A percentile compares a stretch with the other conserved stretches of the same genome.
Evolutionary conservation across 129 eudicot species (phyloP).

Genomic region (Centella asiatica): DNA sequence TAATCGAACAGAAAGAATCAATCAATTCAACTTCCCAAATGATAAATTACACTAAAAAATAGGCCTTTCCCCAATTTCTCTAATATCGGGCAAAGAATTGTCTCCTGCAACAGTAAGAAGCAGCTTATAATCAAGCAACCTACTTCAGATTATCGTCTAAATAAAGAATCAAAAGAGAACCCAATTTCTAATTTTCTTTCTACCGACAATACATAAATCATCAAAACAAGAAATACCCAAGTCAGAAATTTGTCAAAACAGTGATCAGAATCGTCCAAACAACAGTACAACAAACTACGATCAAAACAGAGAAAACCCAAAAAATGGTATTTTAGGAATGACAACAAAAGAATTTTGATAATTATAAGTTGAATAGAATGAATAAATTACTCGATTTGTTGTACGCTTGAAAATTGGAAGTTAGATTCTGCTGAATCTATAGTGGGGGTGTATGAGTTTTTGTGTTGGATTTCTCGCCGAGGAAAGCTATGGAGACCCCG

Average conservation of each 20-base stretch:
- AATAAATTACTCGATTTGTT: too few relatives aligned
- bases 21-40: not conserved
- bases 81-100: not conserved
- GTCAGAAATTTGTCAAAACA: not conserved
- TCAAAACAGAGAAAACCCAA: too few relatives aligned
- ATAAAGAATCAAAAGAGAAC: not conserved
- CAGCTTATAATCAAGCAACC: not conserved
- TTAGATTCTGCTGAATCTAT: constrained; percentile 16
- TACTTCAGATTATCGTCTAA: not conserved
- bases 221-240: constrained; percentile 1
- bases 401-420: constrained; percentile 22
- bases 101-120: not conserved
- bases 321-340: too few relatives aligned
- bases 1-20: too few relatives aligned
- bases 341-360: too few relatives aligned
- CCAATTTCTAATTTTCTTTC: not conserved
- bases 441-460: constrained; percentile 12
- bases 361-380: too few relatives aligned
- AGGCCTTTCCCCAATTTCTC: not conserved
- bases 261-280: not conserved
- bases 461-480: constrained; percentile 36
- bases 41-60: not conserved
- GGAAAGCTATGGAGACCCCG: constrained; percentile 25
- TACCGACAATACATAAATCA: not conserved
- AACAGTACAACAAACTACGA: too few relatives aligned